Evolutionary conservation across 306 rosid species (phyloP).

Genomic region (Sophora flavescens): DNA sequence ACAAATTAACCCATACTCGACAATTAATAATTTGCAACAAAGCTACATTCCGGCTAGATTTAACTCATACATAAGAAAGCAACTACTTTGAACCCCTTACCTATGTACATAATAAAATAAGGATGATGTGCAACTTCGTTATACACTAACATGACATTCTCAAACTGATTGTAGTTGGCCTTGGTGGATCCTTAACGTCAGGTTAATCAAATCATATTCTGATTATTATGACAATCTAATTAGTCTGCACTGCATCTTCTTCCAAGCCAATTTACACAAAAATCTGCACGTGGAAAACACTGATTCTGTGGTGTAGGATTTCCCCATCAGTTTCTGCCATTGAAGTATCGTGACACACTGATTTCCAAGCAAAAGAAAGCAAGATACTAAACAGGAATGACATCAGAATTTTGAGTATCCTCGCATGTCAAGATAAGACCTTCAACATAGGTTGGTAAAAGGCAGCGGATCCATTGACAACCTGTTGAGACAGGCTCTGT

Average conservation of each 20-base stretch:
- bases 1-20: constrained; percentile 36
- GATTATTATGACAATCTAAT: constrained; percentile 44
- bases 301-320: constrained; percentile 27
- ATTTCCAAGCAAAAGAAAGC: constrained; percentile 41
- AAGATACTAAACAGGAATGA: constrained; percentile 79
- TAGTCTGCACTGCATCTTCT: constrained; percentile 57
- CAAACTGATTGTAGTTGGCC: constrained; percentile 48
- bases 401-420: constrained; percentile 81
- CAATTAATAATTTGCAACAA: constrained; percentile 38
- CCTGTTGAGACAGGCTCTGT: constrained; percentile 84
- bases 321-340: constrained; percentile 44
- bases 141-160: constrained; percentile 36
- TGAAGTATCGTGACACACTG: constrained; percentile 46
- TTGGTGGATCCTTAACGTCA: constrained; percentile 35
- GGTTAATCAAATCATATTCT: constrained; percentile 41
- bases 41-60: constrained; percentile 40
- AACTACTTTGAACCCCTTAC: constrained; percentile 58
- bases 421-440: constrained; percentile 87
- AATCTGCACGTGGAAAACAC: constrained; percentile 47
- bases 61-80: constrained; percentile 46
- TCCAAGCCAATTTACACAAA: constrained; percentile 54
- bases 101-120: constrained; percentile 62
- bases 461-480: constrained; percentile 88
- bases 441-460: constrained; percentile 81
- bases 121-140: constrained; percentile 42